Evolutionary conservation across 768 basidiomycete genomes (phyloP), one percentile per base, ranked within the genome.

Genomic region (Hysterangium stoloniferum): DNA sequence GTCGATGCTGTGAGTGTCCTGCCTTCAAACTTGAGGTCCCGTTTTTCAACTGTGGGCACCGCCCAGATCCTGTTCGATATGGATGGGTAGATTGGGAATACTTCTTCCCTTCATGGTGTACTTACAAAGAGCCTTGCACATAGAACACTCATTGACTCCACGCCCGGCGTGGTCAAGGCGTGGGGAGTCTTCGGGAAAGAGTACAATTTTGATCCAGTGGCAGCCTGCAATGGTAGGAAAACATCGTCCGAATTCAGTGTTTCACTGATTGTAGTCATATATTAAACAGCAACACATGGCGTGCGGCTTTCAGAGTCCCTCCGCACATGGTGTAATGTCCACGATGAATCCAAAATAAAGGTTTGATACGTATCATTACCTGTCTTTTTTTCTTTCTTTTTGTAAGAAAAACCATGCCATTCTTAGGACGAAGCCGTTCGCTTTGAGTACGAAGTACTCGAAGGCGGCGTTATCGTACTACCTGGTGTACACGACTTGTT

Each of bases 131-230:
- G n/a, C 24, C 20, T 47, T 47, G 54, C 46, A 11, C 46, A 11
- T 59, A 86, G 84, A 35, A 87, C 84, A 5, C 73, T 84, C 52
- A 77, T 85, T 59, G 87, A 91, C 66, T 89, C 87, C 2, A 91
- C 88, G 4, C 86, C 86, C 1, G 90, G 88, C 4, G 84, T 91
- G n/a, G 56, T 79, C 45, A 75, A 75, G 53, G 84, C 86, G 6
- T 93, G 90, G 90, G 69, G 76, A 44, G 77, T 68, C 38, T 92
- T 88, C 61, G 71, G 75, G 34, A 69, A 66, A 35, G 74, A 84
- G 52, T 88, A 88, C 55, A 62, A 67, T 28, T 76, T 86, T 58
- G 69, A 82, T 27, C 74, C 75, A 1, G 73, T 75, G 55, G 67
- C 70, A 74, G 55, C 65, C 13, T 40, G 48, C 6, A 35, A 50